These are phyloP conservation scores for Russula vinacea DNA, from an alignment of 768 basidiomycete genomes.

Conservation along the genomic window DNA sequence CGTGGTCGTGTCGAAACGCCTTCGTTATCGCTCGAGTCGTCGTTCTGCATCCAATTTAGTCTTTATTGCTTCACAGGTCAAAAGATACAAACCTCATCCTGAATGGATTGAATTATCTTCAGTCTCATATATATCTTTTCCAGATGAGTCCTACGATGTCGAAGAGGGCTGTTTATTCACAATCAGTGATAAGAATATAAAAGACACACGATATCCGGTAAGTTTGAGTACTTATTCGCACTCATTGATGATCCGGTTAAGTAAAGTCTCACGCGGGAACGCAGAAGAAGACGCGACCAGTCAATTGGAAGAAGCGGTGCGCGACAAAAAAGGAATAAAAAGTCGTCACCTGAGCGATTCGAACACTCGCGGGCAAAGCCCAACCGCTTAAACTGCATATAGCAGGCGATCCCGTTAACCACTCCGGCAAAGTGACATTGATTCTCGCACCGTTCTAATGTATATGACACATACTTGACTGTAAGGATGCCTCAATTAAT, in stretches of 20 bases:
- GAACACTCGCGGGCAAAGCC: constrained; percentile 38
- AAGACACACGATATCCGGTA: constrained; percentile 82
- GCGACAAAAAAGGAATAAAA: constrained; percentile 15
- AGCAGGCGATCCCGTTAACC: constrained; percentile 67
- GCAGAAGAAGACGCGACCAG: background rate
- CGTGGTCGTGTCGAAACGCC: constrained; percentile 42
- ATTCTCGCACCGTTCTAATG: rapidly evolving
- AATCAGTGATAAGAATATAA: background rate
- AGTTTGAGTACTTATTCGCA: constrained; percentile 73
- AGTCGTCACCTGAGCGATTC: constrained; percentile 37
- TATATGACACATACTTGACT: background rate
- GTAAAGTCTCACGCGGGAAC: background rate
- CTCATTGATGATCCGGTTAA: constrained; percentile 15
- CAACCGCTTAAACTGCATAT: constrained; percentile 35
- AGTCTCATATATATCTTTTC: constrained; percentile 90
- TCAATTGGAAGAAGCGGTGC: background rate
- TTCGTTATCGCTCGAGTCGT: constrained; percentile 69
- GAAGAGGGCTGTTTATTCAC: background rate
- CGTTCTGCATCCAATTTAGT: constrained; percentile 40
- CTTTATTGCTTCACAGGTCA: background rate
- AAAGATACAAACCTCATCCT: constrained; percentile 48
- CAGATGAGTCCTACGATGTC: constrained; percentile 66
- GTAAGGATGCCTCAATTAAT: background rate
- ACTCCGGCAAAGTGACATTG: constrained; percentile 86
- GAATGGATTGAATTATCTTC: constrained; percentile 64